Evolutionary conservation across 2,329 filamentous ascomycete genomes (phyloP).

Genomic region (Colletotrichum ledebouriae): DNA sequence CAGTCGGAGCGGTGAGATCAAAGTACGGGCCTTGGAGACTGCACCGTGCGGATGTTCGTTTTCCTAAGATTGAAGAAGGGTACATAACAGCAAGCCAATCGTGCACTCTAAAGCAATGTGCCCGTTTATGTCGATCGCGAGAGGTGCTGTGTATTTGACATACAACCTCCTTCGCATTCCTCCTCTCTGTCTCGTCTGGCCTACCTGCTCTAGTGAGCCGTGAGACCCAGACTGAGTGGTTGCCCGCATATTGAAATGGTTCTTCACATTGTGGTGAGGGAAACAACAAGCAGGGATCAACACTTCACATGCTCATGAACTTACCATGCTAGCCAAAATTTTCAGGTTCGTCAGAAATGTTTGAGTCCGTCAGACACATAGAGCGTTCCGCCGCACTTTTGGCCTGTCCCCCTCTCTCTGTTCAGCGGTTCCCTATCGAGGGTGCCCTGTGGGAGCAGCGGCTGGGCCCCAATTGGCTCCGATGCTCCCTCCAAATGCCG

Average conservation of each 20-base stretch:
- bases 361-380: too few relatives aligned
- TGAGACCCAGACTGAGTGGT: not conserved
- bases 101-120: too few relatives aligned
- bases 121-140: too few relatives aligned
- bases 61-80: too few relatives aligned
- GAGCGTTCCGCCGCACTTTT: not conserved
- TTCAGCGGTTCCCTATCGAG: conserved; percentile 1
- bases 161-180: not conserved
- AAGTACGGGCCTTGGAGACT: not conserved
- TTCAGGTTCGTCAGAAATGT: too few relatives aligned
- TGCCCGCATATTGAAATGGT: not conserved
- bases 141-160: not conserved
- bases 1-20: not conserved
- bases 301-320: not conserved
- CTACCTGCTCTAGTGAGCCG: not conserved
- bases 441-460: not conserved
- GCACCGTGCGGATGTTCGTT: not conserved
- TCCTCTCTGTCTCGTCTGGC: not conserved
- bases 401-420: conserved; percentile 1
- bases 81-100: too few relatives aligned
- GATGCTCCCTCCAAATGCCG: conserved; percentile 9
- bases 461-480: conserved; percentile 3
- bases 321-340: not conserved
- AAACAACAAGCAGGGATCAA: not conserved
- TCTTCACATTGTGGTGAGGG: not conserved